Evolutionary conservation across 129 eudicot species (phyloP), one percentile per base, ranked within the genome.

Genomic region (Flaveria sonorensis): DNA sequence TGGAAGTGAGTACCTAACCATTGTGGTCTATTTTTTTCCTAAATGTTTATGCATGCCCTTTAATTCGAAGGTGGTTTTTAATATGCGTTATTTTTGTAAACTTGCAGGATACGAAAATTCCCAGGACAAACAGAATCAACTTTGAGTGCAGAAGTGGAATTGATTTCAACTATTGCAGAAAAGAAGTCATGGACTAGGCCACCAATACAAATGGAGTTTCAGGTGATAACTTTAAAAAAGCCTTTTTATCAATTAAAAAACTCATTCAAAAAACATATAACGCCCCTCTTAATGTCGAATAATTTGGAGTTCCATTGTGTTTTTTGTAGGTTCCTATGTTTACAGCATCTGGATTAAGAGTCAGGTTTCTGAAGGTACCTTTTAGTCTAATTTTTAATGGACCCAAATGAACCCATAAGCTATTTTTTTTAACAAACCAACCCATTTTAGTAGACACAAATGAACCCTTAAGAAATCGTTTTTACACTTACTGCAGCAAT

Each of bases 51-150:
- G 52, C 53, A 40, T 11, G 2, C 18, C 32, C 10, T 68, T 68
- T 15, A 21, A 42, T 24, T 30, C 14, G 8, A 28, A 56, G 20
- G 15, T 60, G 21, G 46, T 65, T 46, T 18, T 39, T n/a, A 66
- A 66, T 28, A 23, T 32, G 0, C 36, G 66, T 65, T 15, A 20
- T 64, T 64, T 13, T 81, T 11, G 20, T 59, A 55, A 65, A 45
- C 39, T 28, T 79, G 81, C 87, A 95, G 99, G 89, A 92, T 95
- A 81, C 82, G 92, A 63, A 92, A 95, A 85, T 95, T 95, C 68
- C 99, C 99, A 3, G 99, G 99, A 18, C 99, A 95, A 83, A 92
- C 97, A 10, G 99, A 95, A 81, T 83, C 99, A 72, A 95, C 99
- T 55, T 83, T 95, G 88, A 95, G 97, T 77, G 99, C 99, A 57